phyloP scores from a whole-genome alignment of 108 stramenopile genomes.

The Nitzschia palea region DNA sequence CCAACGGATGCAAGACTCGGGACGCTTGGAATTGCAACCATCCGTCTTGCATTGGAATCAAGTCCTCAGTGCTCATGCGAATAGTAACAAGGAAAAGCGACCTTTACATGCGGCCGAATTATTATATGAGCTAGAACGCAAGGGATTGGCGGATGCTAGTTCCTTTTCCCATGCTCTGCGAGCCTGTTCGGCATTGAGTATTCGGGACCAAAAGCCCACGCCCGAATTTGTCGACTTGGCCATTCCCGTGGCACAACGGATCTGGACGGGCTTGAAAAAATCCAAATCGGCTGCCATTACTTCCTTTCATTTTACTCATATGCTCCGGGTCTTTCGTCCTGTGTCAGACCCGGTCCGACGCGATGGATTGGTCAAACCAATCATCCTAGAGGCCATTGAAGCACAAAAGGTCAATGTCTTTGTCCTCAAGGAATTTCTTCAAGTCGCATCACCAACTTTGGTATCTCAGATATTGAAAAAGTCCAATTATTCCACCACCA shows the following conservation, averaged over 20 bases:
- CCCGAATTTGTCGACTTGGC: constrained; percentile 9
- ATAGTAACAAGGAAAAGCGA: constrained; percentile 8
- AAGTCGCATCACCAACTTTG: constrained; percentile 2
- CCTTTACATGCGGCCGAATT: constrained; percentile 24
- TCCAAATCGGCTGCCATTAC: neutral
- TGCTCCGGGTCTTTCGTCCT: constrained; percentile 21
- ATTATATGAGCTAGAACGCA: constrained; percentile 18
- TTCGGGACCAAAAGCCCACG: constrained; percentile 6
- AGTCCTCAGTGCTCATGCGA: constrained; percentile 26
- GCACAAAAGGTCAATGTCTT: constrained; percentile 28
- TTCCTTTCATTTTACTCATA: constrained; percentile 29
- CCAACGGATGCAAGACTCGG: constrained; percentile 14
- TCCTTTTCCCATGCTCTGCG: constrained; percentile 36
- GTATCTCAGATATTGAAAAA: neutral
- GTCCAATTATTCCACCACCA: neutral
- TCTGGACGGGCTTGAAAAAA: constrained; percentile 27
- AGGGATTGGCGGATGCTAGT: constrained; percentile 23
- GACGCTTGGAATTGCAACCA: constrained; percentile 6
- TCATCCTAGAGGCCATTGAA: neutral
- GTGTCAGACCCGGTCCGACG: neutral
- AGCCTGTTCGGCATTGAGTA: constrained; percentile 8
- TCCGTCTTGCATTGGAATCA: constrained; percentile 35
- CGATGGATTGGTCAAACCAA: neutral
- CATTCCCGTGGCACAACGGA: constrained; percentile 17
- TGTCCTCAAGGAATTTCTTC: constrained; percentile 26